Evolutionary conservation across 768 basidiomycete species (phyloP).

Genomic region (Podaxis sp.): DNA sequence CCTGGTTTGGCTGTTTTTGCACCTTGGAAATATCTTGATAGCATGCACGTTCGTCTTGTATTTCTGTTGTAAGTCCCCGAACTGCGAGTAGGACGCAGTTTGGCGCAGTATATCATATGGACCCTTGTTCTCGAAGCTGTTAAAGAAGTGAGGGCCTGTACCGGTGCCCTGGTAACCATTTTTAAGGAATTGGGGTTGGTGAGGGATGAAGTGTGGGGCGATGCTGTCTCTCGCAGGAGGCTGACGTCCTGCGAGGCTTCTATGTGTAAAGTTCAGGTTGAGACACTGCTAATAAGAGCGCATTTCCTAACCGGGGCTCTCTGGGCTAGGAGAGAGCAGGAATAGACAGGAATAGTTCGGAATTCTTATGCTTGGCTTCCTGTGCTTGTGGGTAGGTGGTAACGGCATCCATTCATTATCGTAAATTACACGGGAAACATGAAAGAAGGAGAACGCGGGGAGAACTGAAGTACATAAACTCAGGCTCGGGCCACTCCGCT

Average conservation of each 20-base stretch:
- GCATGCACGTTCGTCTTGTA: constrained; percentile 29
- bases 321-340: no score
- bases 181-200: constrained; percentile 39
- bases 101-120: constrained; percentile 35
- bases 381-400: no score
- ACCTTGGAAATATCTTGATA: constrained; percentile 25
- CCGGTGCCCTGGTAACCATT: constrained; percentile 33
- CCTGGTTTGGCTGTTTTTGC: constrained; percentile 25
- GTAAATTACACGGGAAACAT: neutral
- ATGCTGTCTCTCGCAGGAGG: neutral
- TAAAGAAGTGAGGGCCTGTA: constrained; percentile 21
- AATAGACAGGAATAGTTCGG: no score
- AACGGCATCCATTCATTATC: neutral
- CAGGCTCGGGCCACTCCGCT: neutral
- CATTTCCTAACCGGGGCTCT: no score
- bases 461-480: neutral
- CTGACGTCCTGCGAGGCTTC: neutral
- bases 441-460: neutral
- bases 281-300: no score
- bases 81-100: constrained; percentile 31
- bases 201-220: constrained; percentile 25
- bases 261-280: neutral
- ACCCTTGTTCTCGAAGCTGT: constrained; percentile 27
- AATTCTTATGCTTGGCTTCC: no score
- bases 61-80: constrained; percentile 30